These are phyloP conservation scores for Xylaria sp. DNA, from an alignment of 2,329 filamentous ascomycete species.

Conservation along the genomic window DNA sequence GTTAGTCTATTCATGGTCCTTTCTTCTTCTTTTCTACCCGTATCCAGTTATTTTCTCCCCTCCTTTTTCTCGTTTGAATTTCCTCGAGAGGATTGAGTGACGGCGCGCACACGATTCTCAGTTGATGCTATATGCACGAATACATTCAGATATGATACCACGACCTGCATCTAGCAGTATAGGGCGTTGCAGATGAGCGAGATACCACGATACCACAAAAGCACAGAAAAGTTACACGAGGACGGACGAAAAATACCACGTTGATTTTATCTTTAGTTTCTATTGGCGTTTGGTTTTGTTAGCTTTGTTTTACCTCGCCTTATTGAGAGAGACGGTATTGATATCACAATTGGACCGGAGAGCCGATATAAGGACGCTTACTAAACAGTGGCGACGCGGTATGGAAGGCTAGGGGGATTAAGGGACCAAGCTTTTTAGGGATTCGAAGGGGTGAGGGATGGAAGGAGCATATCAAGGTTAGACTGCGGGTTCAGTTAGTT, in stretches of 20 bases:
- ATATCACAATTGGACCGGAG: slow-evolving; percentile 12
- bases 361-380: slow-evolving; percentile 17
- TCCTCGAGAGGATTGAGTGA: slow-evolving; percentile 41
- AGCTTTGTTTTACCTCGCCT: slow-evolving; percentile 14
- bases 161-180: slow-evolving; percentile 47
- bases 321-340: slow-evolving; percentile 8
- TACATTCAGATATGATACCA: slow-evolving; percentile 52
- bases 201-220: slow-evolving; percentile 49
- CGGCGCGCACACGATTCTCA: slow-evolving; percentile 45
- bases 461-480: slow-evolving; percentile 22
- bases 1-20: slow-evolving; percentile 3
- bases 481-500: slow-evolving; percentile 26
- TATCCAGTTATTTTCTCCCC: slow-evolving; percentile 15
- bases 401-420: slow-evolving; percentile 5
- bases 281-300: slow-evolving; percentile 31
- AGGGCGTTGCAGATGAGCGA: slow-evolving; percentile 51
- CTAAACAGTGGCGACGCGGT: slow-evolving; percentile 11
- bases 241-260: slow-evolving; percentile 45
- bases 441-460: slow-evolving; percentile 11
- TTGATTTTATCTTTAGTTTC: slow-evolving; percentile 37
- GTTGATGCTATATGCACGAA: slow-evolving; percentile 51
- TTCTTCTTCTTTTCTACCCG: slow-evolving; percentile 2
- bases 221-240: slow-evolving; percentile 47
- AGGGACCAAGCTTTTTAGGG: neutral
- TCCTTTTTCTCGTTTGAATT: slow-evolving; percentile 40